Evolutionary conservation across 2,329 filamentous ascomycete genomes (phyloP).

Genomic region (Aspergillus tamarii): DNA sequence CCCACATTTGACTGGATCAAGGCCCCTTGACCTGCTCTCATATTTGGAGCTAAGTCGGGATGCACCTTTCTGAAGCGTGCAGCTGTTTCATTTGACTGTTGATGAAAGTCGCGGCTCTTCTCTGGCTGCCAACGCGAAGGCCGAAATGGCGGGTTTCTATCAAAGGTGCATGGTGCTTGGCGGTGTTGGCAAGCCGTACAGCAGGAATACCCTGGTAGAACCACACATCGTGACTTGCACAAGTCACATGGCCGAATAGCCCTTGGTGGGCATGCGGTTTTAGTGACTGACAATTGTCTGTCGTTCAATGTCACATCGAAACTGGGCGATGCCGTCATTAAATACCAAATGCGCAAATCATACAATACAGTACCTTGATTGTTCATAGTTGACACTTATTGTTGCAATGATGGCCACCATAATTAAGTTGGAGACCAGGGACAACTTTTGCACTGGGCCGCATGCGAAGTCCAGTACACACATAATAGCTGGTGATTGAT

Average conservation of each 20-base stretch:
- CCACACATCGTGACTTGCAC: constrained; percentile 3
- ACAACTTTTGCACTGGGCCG: too few species aligned
- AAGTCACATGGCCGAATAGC: background rate
- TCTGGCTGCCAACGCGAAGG: background rate
- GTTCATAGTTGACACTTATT: too few species aligned
- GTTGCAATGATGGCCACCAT: too few species aligned
- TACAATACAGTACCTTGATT: too few species aligned
- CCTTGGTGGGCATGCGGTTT: background rate
- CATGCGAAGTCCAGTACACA: background rate
- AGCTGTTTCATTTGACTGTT: background rate
- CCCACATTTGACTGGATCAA: background rate
- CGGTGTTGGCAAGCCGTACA: background rate
- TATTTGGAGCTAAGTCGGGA: background rate
- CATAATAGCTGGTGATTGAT: too few species aligned
- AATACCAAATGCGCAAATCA: too few species aligned
- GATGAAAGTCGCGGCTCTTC: background rate
- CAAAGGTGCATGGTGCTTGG: background rate
- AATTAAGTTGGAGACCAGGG: background rate
- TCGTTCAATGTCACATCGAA: background rate
- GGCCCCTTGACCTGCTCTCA: too few species aligned
- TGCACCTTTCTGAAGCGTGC: background rate
- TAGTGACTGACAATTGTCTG: background rate
- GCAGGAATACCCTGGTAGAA: background rate
- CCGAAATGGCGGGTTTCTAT: background rate
- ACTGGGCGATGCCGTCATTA: background rate